phyloP scores from a whole-genome alignment of 257 asterid species.

The Plantago elongata region DNA sequence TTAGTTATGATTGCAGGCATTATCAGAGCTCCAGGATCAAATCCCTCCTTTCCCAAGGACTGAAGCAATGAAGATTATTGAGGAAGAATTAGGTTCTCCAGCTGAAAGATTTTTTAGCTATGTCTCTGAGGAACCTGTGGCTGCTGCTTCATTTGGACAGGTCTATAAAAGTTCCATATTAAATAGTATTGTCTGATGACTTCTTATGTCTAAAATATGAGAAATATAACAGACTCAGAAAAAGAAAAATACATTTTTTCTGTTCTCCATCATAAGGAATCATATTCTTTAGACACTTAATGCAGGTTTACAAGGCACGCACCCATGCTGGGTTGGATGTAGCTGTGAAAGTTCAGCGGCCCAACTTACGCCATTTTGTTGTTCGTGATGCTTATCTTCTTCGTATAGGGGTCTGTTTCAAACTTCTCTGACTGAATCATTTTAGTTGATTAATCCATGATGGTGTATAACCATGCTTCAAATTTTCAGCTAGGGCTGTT shows the following conservation, averaged over 20 bases:
- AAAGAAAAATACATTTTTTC: conserved; percentile 7
- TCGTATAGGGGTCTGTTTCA: conserved; percentile 78
- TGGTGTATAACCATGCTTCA: conserved; percentile 24
- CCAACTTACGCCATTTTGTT: conserved; percentile 67
- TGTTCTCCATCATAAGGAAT: conserved; percentile 3
- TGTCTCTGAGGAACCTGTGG: conserved; percentile 88
- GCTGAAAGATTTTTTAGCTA: conserved; percentile 52
- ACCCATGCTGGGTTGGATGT: conserved; percentile 77
- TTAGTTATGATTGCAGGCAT: conserved; percentile 70
- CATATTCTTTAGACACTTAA: conserved; percentile 14
- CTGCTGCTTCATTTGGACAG: conserved; percentile 99
- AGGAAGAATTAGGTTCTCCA: conserved; percentile 86
- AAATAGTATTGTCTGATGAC: conserved; percentile 14
- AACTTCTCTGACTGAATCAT: conserved; percentile 18
- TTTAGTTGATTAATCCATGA: conserved; percentile 10
- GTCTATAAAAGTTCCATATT: conserved; percentile 35
- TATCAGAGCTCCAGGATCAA: conserved; percentile 89
- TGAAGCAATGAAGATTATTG: conserved; percentile 80
- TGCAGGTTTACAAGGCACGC: conserved; percentile 79
- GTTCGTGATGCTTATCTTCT: conserved; percentile 88
- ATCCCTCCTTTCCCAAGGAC: conserved; percentile 83
- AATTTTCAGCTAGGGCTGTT: conserved; percentile 75
- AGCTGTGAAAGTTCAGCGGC: conserved; percentile 99
- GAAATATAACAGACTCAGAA: conserved; percentile 1
- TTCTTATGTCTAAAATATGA: conserved; percentile 3